phyloP scores from a whole-genome alignment of 805 yeast genomes.

The Yamadazyma paraphyllophila region DNA sequence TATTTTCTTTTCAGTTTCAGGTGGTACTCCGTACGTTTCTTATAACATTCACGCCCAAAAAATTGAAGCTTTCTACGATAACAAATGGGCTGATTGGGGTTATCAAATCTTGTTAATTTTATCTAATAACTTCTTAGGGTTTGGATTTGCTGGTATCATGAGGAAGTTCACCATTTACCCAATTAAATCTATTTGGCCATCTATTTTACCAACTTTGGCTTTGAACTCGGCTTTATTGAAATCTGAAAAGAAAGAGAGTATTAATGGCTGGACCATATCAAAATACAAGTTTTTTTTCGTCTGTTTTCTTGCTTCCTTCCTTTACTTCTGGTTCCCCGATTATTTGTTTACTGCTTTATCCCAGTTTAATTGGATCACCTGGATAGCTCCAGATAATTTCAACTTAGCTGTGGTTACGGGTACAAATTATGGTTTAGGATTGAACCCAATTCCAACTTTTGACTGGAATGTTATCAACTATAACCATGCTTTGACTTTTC shows the following conservation, averaged over 20 bases:
- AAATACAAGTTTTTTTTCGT: slow-evolving; percentile 24
- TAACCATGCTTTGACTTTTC: slow-evolving; percentile 37
- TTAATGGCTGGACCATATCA: slow-evolving; percentile 31
- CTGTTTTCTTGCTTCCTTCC: slow-evolving; percentile 29
- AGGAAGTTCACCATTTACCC: slow-evolving; percentile 30
- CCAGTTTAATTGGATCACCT: slow-evolving; percentile 54
- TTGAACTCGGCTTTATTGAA: slow-evolving; percentile 30
- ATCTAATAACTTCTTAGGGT: slow-evolving; percentile 27
- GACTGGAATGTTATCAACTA: slow-evolving; percentile 49
- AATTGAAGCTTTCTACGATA: slow-evolving; percentile 20
- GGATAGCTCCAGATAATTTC: slow-evolving; percentile 54
- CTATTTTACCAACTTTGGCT: slow-evolving; percentile 28
- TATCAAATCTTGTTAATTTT: slow-evolving; percentile 25
- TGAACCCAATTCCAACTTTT: slow-evolving; percentile 53
- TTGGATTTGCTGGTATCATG: slow-evolving; percentile 32
- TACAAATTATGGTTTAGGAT: slow-evolving; percentile 44
- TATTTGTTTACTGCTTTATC: slow-evolving; percentile 43
- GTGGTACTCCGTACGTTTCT: slow-evolving; percentile 26
- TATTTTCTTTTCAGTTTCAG: slow-evolving; percentile 22
- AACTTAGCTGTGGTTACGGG: slow-evolving; percentile 53
- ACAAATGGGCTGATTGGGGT: slow-evolving; percentile 29
- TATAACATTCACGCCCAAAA: slow-evolving; percentile 28
- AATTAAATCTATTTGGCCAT: slow-evolving; percentile 27
- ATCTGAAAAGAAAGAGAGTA: slow-evolving; percentile 25
- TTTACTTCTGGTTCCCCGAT: slow-evolving; percentile 48